These are phyloP conservation scores for Boletellus emodensis DNA, from an alignment of 768 basidiomycete species.

Conservation along the genomic window DNA sequence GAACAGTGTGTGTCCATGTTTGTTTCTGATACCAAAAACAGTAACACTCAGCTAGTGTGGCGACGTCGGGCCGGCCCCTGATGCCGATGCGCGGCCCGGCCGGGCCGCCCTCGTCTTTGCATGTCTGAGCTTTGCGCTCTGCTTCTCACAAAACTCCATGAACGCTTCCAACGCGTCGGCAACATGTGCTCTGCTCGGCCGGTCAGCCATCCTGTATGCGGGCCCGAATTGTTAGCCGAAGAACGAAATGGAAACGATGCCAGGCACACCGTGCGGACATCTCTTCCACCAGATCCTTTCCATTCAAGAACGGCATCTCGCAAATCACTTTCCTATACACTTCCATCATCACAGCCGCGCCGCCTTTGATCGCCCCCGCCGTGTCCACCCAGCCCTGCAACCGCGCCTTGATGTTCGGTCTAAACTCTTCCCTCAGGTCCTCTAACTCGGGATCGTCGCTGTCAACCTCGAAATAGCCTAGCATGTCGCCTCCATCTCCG, in stretches of 20 bases:
- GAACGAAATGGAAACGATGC: neutral
- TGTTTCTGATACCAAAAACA: neutral
- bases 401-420: conserved; percentile 52
- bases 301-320: conserved; percentile 56
- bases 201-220: conserved; percentile 44
- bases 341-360: conserved; percentile 33
- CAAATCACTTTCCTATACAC: conserved; percentile 44
- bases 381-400: conserved; percentile 56
- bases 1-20: conserved; percentile 5
- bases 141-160: conserved; percentile 46
- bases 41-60: too few species aligned
- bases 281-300: conserved; percentile 49
- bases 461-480: conserved; percentile 50
- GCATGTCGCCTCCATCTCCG: conserved; percentile 42
- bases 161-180: conserved; percentile 49
- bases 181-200: conserved; percentile 50
- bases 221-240: neutral
- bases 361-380: conserved; percentile 38
- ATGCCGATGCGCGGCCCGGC: neutral
- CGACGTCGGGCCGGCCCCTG: too few species aligned
- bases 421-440: conserved; percentile 57
- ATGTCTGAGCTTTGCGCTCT: conserved; percentile 36
- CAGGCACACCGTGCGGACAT: conserved; percentile 49
- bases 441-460: conserved; percentile 53
- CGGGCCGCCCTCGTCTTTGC: conserved; percentile 17